A percentile compares a stretch with the other conserved stretches of the same genome.
phyloP scores from a whole-genome alignment of 768 basidiomycete species.

The Pholiota microspora region DNA sequence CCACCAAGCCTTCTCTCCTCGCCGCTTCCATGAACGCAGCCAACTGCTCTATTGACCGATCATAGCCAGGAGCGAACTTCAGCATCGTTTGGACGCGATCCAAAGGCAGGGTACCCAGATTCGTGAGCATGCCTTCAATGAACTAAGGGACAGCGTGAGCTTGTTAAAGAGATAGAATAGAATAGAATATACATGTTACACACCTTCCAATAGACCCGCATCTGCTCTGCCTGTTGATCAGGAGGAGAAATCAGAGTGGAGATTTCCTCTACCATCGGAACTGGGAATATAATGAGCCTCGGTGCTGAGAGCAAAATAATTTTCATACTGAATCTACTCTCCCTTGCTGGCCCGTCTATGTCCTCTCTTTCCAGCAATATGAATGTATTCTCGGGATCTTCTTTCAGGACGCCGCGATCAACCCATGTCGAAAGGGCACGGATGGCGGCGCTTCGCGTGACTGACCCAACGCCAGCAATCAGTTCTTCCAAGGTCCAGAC shows the following conservation, averaged over 20 bases:
- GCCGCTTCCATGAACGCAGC: conserved; percentile 79
- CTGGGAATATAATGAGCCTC: conserved; percentile 3
- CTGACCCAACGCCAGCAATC: conserved; percentile 55
- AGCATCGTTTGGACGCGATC: conserved; percentile 91
- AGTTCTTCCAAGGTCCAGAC: conserved; percentile 74
- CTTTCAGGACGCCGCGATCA: conserved; percentile 77
- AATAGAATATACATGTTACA: not conserved
- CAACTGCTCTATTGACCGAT: conserved; percentile 78
- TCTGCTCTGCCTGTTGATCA: conserved; percentile 73
- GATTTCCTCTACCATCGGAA: conserved; percentile 38
- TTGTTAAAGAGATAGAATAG: not conserved
- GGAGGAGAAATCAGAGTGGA: conserved; percentile 61
- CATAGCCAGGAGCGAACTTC: conserved; percentile 79
- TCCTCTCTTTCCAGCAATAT: conserved; percentile 63
- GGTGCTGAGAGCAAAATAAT: not conserved
- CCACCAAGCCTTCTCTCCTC: conserved; percentile 72
- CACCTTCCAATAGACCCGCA: conserved; percentile 87
- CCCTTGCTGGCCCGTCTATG: conserved; percentile 28
- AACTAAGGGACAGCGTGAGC: conserved; percentile 45
- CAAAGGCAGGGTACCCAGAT: conserved; percentile 70
- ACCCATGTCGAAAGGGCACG: conserved; percentile 85
- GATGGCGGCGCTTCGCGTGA: conserved; percentile 62
- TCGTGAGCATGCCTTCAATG: conserved; percentile 90
- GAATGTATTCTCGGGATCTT: conserved; percentile 59
- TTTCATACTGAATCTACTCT: conserved; percentile 13